Percentiles rank a stretch among this genome's conserved stretches.
Evolutionary conservation across 176 grass and related monocot genomes (phyloP).

Genomic region (Phragmites australis): DNA sequence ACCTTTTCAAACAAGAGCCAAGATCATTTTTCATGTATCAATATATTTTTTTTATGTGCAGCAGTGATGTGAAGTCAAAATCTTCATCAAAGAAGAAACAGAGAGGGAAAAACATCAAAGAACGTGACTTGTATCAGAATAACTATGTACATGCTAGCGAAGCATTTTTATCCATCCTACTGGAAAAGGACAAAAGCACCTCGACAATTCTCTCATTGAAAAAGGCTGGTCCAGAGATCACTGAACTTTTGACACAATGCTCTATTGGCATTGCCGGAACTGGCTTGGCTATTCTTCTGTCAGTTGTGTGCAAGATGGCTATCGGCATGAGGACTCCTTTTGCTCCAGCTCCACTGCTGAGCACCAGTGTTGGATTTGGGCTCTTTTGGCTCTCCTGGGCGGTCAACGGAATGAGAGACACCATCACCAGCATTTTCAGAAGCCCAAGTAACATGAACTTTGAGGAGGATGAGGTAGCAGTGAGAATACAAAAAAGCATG

Average conservation of each 20-base stretch:
- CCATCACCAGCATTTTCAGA: conserved; percentile 54
- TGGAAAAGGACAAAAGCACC: conserved; percentile 56
- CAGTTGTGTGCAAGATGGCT: conserved; percentile 71
- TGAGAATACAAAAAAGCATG: conserved; percentile 55
- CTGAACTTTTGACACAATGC: conserved; percentile 70
- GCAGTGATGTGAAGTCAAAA: conserved; percentile 54
- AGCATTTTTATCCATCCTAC: conserved; percentile 72
- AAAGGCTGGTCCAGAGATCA: conserved; percentile 71
- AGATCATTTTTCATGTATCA: background rate
- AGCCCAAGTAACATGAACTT: conserved; percentile 43
- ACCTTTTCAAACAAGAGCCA: background rate
- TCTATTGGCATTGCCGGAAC: conserved; percentile 88
- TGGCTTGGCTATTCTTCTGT: conserved; percentile 81
- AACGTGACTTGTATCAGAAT: conserved; percentile 64
- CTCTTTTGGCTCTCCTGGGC: conserved; percentile 88
- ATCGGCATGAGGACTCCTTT: conserved; percentile 49
- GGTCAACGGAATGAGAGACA: conserved; percentile 68
- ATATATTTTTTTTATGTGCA: conserved; percentile 19
- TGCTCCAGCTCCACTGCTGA: conserved; percentile 57
- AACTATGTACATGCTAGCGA: conserved; percentile 80
- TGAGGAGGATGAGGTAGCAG: conserved; percentile 53
- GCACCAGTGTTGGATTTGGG: conserved; percentile 76
- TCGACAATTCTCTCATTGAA: conserved; percentile 53
- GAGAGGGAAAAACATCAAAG: conserved; percentile 57
- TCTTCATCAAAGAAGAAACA: conserved; percentile 71